Conservation (phyloP, 768 basidiomycete genomes). For the Pleurotus citrinopileatus region DNA sequence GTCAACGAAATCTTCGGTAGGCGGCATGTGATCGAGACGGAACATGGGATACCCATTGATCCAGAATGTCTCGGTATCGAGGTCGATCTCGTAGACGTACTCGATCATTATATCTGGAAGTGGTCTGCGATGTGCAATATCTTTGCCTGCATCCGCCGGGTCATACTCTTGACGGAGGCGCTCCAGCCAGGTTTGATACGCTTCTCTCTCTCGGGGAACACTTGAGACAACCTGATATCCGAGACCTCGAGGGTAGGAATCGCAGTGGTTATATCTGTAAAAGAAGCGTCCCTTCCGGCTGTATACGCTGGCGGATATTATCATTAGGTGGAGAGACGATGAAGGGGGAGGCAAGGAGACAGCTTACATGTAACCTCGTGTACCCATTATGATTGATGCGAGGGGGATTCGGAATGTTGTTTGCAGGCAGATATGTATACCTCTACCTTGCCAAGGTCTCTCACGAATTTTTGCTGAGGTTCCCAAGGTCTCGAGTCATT, state of each 20-base stretch:
- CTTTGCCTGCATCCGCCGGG: too few species aligned
- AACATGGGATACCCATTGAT: slow-evolving; percentile 1
- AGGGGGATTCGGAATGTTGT: too few species aligned
- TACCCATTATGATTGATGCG: too few species aligned
- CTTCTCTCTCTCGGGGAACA: neutral
- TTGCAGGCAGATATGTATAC: too few species aligned
- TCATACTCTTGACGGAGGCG: neutral
- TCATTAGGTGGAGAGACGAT: too few species aligned
- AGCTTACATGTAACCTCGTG: too few species aligned
- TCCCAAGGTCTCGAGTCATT: too few species aligned
- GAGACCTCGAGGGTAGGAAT: neutral
- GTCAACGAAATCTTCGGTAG: neutral
- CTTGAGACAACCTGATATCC: neutral
- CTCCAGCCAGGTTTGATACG: neutral
- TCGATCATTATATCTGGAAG: neutral
- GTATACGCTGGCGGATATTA: neutral
- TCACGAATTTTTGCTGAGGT: too few species aligned
- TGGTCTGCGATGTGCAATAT: neutral
- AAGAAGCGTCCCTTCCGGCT: neutral
- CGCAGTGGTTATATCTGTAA: neutral
- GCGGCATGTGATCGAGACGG: slow-evolving; percentile 7
- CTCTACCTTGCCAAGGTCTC: too few species aligned
- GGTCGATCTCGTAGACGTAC: slow-evolving; percentile 5
- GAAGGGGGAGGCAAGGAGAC: too few species aligned
- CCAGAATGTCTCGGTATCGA: slow-evolving; percentile 3